Base-by-base conservation (phyloP, 1,139 yeast species). In the Lodderomyces orthopsilosis region DNA sequence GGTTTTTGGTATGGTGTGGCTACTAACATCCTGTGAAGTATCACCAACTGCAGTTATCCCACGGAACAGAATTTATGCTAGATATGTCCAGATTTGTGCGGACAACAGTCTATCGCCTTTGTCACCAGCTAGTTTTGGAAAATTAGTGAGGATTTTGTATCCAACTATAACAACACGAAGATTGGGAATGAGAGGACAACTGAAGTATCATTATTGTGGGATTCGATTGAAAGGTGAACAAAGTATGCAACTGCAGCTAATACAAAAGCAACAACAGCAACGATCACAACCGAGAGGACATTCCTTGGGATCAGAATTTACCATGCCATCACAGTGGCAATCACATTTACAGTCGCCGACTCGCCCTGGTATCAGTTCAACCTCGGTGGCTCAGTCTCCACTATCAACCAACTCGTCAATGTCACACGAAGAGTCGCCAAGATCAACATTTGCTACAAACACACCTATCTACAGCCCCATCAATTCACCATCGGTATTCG, bases 121-220 rank as follows among this genome's bases (percentile, higher is more conserved):
- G 44, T 82, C 89, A 22, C 95, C 95, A 13, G 96, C 96, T 1
- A 82, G 91, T 10, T 82, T 90, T 61, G 97, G 97, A 14, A 88
- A 88, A 57, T 68, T 90, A 38, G 91, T 90, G 10, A 75, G 87
- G 48, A 70, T 84, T 7, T 66, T 85, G 12, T 89, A 80, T 56
- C 96, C 96, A 2, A 74, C 73, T 45, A 70, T 89, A 50, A 83
- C 87, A 26, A 87, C 96, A 0, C 75, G 97, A 53, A 74, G 98
- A 48, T 69, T 90, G 47, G 98, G 97, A 10, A 83, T 85, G 65
- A 73, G 96, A 43, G 96, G 96, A 7, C 91, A 86, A 57, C 83
- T 93, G 17, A 87, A 88, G 57, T 90, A 91, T 61, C 96, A 90
- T 59, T 91, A 90, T 60, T 88, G 96, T 65, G 97, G 97, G 1